Percentiles rank a stretch among this genome's conserved stretches.
phyloP scores from a whole-genome alignment of 148 eudicot genomes.

The Vaccinium macrocarpon region DNA sequence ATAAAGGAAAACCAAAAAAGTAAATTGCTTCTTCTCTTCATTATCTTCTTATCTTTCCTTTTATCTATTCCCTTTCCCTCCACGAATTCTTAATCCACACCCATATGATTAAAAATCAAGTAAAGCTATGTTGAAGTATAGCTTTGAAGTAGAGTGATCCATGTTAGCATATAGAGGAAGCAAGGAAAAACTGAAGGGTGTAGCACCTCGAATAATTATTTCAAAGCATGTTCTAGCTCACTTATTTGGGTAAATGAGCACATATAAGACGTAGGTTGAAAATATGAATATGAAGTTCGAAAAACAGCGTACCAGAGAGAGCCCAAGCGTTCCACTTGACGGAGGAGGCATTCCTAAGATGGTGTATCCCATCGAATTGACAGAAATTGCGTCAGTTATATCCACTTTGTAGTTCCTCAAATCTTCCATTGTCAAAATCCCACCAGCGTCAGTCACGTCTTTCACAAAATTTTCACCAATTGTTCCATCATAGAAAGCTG shows the following conservation, averaged over 20 bases:
- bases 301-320: slow-evolving; percentile 59
- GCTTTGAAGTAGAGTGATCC: not conserved
- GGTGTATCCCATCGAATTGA: slow-evolving; percentile 67
- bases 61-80: not conserved
- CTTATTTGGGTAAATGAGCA: not conserved
- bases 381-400: slow-evolving; percentile 49
- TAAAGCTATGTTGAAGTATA: not conserved
- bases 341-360: slow-evolving; percentile 93
- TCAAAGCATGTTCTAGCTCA: not conserved
- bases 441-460: slow-evolving; percentile 79
- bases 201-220: not conserved
- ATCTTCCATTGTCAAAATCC: slow-evolving; percentile 86
- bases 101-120: not conserved
- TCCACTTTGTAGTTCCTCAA: slow-evolving; percentile 60
- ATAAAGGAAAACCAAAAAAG: not conserved
- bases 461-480: slow-evolving; percentile 65
- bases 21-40: not conserved
- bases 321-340: slow-evolving; percentile 83
- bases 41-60: not conserved
- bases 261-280: not conserved
- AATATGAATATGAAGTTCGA: not conserved
- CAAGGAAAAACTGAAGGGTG: not conserved
- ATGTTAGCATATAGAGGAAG: not conserved
- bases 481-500: slow-evolving; percentile 63
- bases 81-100: not conserved